Evolutionary conservation across 2,329 filamentous ascomycete genomes (phyloP).

Genomic region (Thelonectria rubi): DNA sequence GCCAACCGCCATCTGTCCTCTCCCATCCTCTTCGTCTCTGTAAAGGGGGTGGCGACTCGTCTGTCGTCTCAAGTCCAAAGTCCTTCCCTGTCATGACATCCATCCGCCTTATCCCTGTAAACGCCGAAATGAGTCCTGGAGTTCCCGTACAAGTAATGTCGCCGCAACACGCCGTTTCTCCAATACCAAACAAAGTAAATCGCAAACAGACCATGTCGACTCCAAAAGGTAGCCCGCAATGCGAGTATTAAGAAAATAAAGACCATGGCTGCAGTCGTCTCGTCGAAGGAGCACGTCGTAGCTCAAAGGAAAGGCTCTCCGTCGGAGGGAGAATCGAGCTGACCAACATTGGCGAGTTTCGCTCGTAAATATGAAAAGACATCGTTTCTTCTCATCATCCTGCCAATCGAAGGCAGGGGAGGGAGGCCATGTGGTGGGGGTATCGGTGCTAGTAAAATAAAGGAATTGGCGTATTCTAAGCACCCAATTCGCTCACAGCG

Average conservation of each 20-base stretch:
- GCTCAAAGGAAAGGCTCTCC: constrained; percentile 1
- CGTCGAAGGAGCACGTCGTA: background rate
- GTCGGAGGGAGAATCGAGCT: background rate
- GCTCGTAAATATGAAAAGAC: background rate
- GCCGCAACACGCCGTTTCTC: constrained; percentile 38
- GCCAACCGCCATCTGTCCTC: constrained; percentile 7
- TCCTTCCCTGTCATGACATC: constrained; percentile 20
- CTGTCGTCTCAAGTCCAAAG: constrained; percentile 16
- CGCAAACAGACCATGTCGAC: constrained; percentile 28
- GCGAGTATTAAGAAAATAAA: constrained; percentile 29
- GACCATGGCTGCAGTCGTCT: constrained; percentile 15
- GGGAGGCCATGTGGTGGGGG: background rate
- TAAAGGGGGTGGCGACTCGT: constrained; percentile 4
- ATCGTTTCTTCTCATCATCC: background rate
- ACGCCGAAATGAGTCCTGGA: constrained; percentile 27
- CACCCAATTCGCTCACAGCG: constrained; percentile 50
- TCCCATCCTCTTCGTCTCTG: background rate
- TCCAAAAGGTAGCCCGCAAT: constrained; percentile 31
- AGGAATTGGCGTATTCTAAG: constrained; percentile 30
- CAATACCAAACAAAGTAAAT: constrained; percentile 26
- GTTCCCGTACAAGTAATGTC: constrained; percentile 28
- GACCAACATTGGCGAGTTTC: background rate
- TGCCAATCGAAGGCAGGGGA: background rate
- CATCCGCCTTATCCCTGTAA: constrained; percentile 22
- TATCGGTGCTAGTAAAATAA: background rate